These are phyloP conservation scores for Fusarium sp. DNA, from an alignment of 2,329 filamentous ascomycete genomes.

Conservation along the genomic window DNA sequence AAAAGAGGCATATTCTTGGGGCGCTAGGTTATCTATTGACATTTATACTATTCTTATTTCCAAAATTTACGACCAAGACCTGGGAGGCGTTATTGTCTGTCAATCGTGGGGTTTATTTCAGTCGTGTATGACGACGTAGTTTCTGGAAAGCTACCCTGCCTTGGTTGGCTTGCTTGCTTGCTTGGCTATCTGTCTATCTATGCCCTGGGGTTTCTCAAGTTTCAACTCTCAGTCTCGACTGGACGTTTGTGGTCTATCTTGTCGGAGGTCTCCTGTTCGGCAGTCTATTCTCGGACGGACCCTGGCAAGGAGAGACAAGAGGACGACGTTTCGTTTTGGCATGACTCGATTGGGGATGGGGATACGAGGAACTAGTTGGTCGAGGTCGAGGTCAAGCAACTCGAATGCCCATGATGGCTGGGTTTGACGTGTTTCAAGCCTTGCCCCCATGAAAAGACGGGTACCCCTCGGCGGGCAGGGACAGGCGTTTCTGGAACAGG, in stretches of 20 bases:
- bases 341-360: neutral
- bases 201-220: neutral
- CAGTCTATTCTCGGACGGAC: neutral
- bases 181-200: neutral
- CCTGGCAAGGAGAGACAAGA: neutral
- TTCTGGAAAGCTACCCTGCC: neutral
- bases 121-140: neutral
- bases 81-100: constrained; percentile 15
- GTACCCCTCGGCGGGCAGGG: neutral
- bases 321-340: neutral
- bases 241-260: neutral
- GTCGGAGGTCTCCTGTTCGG: neutral
- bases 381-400: neutral
- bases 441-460: neutral
- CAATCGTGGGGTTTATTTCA: neutral
- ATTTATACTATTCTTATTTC: constrained; percentile 47
- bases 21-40: constrained; percentile 51
- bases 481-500: neutral
- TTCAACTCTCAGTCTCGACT: neutral
- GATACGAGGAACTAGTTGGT: neutral
- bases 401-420: neutral
- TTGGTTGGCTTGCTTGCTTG: neutral
- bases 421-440: neutral
- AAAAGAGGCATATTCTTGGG: constrained; percentile 51
- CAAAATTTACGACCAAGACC: constrained; percentile 38